Conservation (phyloP, 305 asterid genomes). For the Plantago coronopus region DNA sequence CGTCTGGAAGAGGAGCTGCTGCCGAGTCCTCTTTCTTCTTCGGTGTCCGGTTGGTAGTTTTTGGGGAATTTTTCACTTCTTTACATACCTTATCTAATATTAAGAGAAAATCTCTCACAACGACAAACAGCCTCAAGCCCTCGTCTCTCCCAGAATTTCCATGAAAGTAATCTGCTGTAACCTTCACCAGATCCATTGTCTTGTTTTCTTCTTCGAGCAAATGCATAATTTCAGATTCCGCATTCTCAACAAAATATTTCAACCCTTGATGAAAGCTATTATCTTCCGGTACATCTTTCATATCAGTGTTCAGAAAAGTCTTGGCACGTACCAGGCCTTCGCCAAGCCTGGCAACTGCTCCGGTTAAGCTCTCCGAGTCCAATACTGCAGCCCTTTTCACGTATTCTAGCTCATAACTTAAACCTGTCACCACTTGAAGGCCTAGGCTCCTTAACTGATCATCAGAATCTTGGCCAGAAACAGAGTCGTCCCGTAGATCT, state of each 20-base stretch:
- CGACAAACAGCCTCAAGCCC: conserved; percentile 60
- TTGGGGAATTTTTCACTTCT: conserved; percentile 50
- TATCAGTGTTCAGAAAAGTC: conserved; percentile 48
- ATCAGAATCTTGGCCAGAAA: conserved; percentile 39
- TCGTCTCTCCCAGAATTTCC: conserved; percentile 77
- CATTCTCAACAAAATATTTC: conserved; percentile 44
- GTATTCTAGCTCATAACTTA: conserved; percentile 57
- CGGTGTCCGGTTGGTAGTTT: conserved; percentile 19
- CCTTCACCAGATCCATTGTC: conserved; percentile 61
- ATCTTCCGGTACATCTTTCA: conserved; percentile 44
- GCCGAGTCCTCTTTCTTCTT: conserved; percentile 27
- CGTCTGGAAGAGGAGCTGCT: conserved; percentile 2
- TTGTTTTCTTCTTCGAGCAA: conserved; percentile 79
- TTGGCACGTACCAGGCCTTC: conserved; percentile 41
- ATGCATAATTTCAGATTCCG: conserved; percentile 46
- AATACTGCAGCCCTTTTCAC: conserved; percentile 68
- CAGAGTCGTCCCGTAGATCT: conserved; percentile 37
- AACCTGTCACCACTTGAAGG: conserved; percentile 55
- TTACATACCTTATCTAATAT: conserved; percentile 69
- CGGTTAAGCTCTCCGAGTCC: conserved; percentile 56
- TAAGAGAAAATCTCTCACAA: conserved; percentile 70
- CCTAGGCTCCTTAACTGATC: conserved; percentile 53
- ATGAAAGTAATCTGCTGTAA: conserved; percentile 86
- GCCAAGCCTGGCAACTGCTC: conserved; percentile 60
- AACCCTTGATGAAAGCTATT: conserved; percentile 53